phyloP scores from a whole-genome alignment of 2,329 filamentous ascomycete species.

The Metarhizium brunneum region DNA sequence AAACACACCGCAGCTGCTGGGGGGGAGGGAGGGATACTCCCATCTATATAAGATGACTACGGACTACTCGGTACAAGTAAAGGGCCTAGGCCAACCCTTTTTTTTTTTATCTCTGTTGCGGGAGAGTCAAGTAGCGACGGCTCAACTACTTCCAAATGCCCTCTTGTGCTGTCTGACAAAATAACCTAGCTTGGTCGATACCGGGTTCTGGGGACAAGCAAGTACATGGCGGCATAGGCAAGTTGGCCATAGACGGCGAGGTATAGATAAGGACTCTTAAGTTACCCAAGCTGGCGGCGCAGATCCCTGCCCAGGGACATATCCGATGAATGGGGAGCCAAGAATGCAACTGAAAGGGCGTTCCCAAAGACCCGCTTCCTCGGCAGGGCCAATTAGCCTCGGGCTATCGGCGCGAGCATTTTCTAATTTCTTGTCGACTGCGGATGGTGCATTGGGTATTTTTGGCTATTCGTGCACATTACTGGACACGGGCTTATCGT shows the following conservation, averaged over 20 bases:
- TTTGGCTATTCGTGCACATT: neutral
- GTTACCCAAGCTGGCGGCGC: constrained; percentile 3
- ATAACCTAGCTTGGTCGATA: neutral
- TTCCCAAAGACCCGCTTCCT: too few species aligned
- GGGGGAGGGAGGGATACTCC: neutral
- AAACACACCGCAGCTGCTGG: too few species aligned
- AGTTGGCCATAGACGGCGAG: neutral
- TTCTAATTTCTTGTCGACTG: too few species aligned
- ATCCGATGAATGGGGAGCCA: neutral
- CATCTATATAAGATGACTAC: neutral
- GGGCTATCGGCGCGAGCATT: neutral
- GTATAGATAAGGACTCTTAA: constrained; percentile 1
- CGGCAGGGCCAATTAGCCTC: neutral
- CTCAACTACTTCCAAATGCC: too few species aligned
- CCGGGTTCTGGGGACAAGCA: neutral
- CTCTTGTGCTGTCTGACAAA: neutral
- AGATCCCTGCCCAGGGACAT: neutral
- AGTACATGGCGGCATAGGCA: neutral
- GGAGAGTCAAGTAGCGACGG: too few species aligned
- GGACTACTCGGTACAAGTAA: too few species aligned
- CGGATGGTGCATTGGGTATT: too few species aligned
- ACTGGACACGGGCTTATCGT: neutral
- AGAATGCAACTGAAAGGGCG: neutral
- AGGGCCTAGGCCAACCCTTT: too few species aligned
- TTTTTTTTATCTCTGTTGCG: too few species aligned